These are phyloP conservation scores for Podaxis sp. DNA, from an alignment of 768 basidiomycete species.

Conservation along the genomic window DNA sequence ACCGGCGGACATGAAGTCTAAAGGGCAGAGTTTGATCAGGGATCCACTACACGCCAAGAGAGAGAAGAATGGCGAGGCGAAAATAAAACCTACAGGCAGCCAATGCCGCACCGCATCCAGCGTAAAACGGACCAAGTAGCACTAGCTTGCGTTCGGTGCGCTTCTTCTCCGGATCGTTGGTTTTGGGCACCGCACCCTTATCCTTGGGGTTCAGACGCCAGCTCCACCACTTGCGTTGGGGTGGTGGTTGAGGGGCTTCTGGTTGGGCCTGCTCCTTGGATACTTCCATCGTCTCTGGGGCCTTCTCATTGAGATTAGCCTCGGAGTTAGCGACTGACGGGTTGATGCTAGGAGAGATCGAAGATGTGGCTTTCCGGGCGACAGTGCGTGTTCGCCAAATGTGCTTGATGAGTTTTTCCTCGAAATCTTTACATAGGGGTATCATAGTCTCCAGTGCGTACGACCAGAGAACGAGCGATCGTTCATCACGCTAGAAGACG, in stretches of 20 bases:
- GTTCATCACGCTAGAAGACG: slow-evolving; percentile 56
- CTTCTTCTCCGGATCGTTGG: slow-evolving; percentile 41
- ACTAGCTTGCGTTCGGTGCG: slow-evolving; percentile 44
- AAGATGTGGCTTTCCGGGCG: slow-evolving; percentile 19
- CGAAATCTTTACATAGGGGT: slow-evolving; percentile 68
- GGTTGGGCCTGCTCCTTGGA: slow-evolving; percentile 23
- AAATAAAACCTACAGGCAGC: slow-evolving; percentile 49
- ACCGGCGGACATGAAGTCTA: slow-evolving; percentile 66
- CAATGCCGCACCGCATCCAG: slow-evolving; percentile 64
- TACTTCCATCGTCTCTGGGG: slow-evolving; percentile 10
- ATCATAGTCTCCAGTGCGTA: slow-evolving; percentile 71
- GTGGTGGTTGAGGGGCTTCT: slow-evolving; percentile 20
- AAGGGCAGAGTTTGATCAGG: slow-evolving; percentile 5
- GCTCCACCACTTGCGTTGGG: slow-evolving; percentile 39
- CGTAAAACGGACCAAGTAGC: slow-evolving; percentile 70
- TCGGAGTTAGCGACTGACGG: slow-evolving; percentile 22
- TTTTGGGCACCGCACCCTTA: slow-evolving; percentile 14
- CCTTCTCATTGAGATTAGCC: slow-evolving; percentile 37
- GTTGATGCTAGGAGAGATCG: slow-evolving; percentile 18
- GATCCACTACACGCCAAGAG: slow-evolving; percentile 1
- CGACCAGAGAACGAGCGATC: slow-evolving; percentile 81
- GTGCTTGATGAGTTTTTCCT: slow-evolving; percentile 76
- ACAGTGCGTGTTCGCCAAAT: slow-evolving; percentile 62
- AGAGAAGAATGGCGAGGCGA: slow-evolving; percentile 5
- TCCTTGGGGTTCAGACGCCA: slow-evolving; percentile 44